A percentile compares a stretch with the other conserved stretches of the same genome.
These are phyloP conservation scores for Carex littledalei DNA, from an alignment of 176 grass and related monocot species.

Conservation along the genomic window DNA sequence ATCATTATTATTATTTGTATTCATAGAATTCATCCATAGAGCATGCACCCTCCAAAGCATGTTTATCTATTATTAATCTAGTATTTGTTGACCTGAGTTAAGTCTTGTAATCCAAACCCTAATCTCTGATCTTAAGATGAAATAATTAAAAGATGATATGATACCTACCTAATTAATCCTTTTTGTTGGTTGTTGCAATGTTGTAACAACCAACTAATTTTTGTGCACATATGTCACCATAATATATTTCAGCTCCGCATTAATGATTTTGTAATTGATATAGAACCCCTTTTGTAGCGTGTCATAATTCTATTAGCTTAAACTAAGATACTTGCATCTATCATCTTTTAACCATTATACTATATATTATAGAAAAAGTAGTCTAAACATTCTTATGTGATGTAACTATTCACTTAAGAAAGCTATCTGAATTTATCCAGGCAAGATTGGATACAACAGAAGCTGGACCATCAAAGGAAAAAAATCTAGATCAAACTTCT, in stretches of 20 bases:
- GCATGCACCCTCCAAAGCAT: not conserved
- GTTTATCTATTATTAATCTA: not conserved
- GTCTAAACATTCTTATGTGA: not conserved
- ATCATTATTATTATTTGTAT: not conserved
- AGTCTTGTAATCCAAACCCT: not conserved
- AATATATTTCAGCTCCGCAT: not conserved
- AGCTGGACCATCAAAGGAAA: not conserved
- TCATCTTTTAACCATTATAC: not conserved
- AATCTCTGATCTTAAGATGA: not conserved
- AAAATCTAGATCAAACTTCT: not conserved
- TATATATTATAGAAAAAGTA: not conserved
- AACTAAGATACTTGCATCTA: not conserved
- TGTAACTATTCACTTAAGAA: not conserved
- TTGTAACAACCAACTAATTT: conserved; percentile 16
- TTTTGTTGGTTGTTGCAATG: conserved; percentile 20
- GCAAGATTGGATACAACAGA: not conserved
- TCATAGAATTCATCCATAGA: not conserved
- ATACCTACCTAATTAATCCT: not conserved
- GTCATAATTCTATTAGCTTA: not conserved
- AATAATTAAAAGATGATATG: conserved; percentile 16
- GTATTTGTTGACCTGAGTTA: not conserved
- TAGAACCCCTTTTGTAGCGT: not conserved
- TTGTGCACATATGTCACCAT: not conserved
- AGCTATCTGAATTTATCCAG: not conserved
- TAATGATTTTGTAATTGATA: not conserved